Evolutionary conservation across 164 flowering plant species (phyloP).

Genomic region (Cinnamomum chago): DNA sequence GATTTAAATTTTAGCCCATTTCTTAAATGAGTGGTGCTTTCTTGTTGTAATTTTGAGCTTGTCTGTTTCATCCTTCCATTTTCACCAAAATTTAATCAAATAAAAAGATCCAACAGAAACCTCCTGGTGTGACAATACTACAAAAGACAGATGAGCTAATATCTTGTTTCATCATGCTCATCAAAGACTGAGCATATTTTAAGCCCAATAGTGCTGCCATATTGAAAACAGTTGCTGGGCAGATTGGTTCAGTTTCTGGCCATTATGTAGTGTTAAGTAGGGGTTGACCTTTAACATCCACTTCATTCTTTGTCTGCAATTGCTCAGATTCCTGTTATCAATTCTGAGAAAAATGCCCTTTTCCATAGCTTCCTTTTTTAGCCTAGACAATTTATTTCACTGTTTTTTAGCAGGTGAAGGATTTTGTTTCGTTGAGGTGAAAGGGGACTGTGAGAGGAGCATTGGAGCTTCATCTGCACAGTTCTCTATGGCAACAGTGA

Average conservation of each 20-base stretch:
- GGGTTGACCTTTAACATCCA: no score
- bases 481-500: conserved; percentile 46
- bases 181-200: background rate
- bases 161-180: background rate
- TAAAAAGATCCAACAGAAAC: background rate
- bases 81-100: background rate
- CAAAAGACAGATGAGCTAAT: no score
- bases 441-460: background rate
- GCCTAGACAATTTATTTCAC: background rate
- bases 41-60: background rate
- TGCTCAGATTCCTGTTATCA: no score
- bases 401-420: conserved; percentile 10
- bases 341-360: background rate
- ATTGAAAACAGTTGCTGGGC: background rate
- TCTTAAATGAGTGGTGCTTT: background rate
- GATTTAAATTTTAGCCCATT: background rate
- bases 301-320: no score
- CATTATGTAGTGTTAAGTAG: background rate
- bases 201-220: background rate
- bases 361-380: background rate
- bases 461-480: background rate
- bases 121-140: background rate
- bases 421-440: background rate
- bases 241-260: background rate
- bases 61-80: background rate